These are phyloP conservation scores for Cyphellophora europaea DNA, from an alignment of 2,329 filamentous ascomycete genomes.

Conservation along the genomic window DNA sequence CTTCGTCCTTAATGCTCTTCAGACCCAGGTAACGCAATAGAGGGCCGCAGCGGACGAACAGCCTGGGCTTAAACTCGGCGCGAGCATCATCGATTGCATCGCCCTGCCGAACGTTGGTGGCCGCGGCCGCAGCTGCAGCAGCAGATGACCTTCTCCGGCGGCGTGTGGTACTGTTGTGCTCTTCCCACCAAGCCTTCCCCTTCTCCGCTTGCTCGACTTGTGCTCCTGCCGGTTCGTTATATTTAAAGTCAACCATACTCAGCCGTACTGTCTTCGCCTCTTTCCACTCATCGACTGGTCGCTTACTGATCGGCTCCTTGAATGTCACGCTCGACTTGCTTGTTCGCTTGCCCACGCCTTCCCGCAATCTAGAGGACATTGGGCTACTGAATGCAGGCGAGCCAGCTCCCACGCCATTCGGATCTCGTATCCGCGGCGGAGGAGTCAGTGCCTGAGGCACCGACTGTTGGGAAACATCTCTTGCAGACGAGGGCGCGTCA, in stretches of 20 bases:
- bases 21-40: conserved; percentile 84
- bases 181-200: conserved; percentile 70
- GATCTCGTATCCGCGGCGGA: background rate
- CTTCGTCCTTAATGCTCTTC: conserved; percentile 41
- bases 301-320: conserved; percentile 35
- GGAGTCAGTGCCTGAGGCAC: background rate
- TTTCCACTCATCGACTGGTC: conserved; percentile 55
- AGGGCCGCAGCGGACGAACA: conserved; percentile 85
- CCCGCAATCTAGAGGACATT: background rate
- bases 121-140: conserved; percentile 38
- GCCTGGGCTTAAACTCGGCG: conserved; percentile 60
- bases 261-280: conserved; percentile 56
- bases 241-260: conserved; percentile 49
- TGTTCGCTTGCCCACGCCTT: conserved; percentile 1
- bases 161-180: conserved; percentile 35
- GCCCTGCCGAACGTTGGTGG: background rate
- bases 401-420: background rate
- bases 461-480: background rate
- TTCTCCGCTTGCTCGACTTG: conserved; percentile 32
- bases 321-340: conserved; percentile 32
- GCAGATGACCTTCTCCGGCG: conserved; percentile 37
- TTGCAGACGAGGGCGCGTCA: background rate
- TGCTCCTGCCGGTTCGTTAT: conserved; percentile 36
- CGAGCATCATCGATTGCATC: conserved; percentile 14
- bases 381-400: conserved; percentile 1